phyloP scores from a whole-genome alignment of 2,329 filamentous ascomycete genomes.

The Penicillium hesseltinei region DNA sequence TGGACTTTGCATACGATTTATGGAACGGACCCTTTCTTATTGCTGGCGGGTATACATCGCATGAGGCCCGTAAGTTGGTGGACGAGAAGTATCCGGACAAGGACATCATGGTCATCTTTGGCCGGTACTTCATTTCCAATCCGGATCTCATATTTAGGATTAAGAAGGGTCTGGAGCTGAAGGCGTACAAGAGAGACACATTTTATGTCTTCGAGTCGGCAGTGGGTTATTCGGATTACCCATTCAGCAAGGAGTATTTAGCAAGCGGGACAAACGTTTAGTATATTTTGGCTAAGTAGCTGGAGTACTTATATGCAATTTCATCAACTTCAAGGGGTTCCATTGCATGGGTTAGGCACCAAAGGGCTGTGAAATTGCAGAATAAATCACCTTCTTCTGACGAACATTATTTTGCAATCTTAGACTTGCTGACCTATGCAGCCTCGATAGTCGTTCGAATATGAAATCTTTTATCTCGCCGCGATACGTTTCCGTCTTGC shows the following conservation, averaged over 20 bases:
- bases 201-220: slow-evolving; percentile 17
- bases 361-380: too few relatives aligned
- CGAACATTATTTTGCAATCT: too few relatives aligned
- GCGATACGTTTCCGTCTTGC: background rate
- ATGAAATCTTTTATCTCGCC: background rate
- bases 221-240: slow-evolving; percentile 31
- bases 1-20: slow-evolving; percentile 44
- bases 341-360: too few relatives aligned
- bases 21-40: slow-evolving; percentile 51
- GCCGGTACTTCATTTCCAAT: slow-evolving; percentile 27
- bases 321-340: too few relatives aligned
- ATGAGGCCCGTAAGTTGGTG: slow-evolving; percentile 35
- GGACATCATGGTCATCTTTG: slow-evolving; percentile 36
- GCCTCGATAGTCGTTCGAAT: too few relatives aligned
- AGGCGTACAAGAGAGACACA: slow-evolving; percentile 16
- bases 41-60: slow-evolving; percentile 45
- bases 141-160: slow-evolving; percentile 27
- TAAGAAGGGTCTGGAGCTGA: slow-evolving; percentile 17
- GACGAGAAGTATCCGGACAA: slow-evolving; percentile 25
- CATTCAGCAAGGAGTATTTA: background rate
- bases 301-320: background rate
- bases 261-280: background rate
- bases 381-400: too few relatives aligned
- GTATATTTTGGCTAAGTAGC: background rate
- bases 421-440: too few relatives aligned